phyloP scores from a whole-genome alignment of 1,284 basidiomycete genomes.

The Ustilago nuda region DNA sequence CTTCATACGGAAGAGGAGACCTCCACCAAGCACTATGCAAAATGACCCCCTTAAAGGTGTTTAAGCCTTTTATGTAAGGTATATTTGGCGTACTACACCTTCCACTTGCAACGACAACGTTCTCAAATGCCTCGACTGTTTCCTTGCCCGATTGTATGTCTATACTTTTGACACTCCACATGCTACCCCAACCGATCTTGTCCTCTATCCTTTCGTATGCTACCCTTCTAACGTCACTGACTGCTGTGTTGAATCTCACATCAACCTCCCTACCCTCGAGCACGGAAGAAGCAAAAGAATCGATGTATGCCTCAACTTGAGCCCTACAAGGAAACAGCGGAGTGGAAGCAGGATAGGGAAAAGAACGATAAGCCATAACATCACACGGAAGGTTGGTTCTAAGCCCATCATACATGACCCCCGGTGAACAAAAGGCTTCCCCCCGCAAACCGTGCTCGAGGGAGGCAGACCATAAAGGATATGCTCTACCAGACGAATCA shows the following conservation, averaged over 20 bases:
- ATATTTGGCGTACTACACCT: conserved; percentile 72
- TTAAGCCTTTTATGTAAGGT: conserved; percentile 70
- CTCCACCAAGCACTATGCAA: conserved; percentile 72
- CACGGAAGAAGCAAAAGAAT: conserved; percentile 63
- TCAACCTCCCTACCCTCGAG: conserved; percentile 7
- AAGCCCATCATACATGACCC: conserved; percentile 67
- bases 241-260: conserved; percentile 70
- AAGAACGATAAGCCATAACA: conserved; percentile 68
- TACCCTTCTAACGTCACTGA: conserved; percentile 58
- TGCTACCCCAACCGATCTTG: conserved; percentile 51
- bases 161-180: conserved; percentile 28
- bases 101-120: conserved; percentile 70
- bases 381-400: conserved; percentile 66
- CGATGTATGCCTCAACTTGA: conserved; percentile 70
- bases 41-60: conserved; percentile 69
- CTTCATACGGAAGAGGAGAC: conserved; percentile 61
- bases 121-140: conserved; percentile 37
- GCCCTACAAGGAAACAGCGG: conserved; percentile 44
- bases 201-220: not conserved
- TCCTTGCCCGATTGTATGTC: conserved; percentile 3
- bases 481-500: conserved; percentile 25
- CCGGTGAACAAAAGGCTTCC: conserved; percentile 20
- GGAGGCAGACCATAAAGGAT: conserved; percentile 16
- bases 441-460: conserved; percentile 22
- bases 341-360: conserved; percentile 48